These are phyloP conservation scores for Pseudocercospora vitis DNA, from an alignment of 2,329 filamentous ascomycete species.

Conservation along the genomic window DNA sequence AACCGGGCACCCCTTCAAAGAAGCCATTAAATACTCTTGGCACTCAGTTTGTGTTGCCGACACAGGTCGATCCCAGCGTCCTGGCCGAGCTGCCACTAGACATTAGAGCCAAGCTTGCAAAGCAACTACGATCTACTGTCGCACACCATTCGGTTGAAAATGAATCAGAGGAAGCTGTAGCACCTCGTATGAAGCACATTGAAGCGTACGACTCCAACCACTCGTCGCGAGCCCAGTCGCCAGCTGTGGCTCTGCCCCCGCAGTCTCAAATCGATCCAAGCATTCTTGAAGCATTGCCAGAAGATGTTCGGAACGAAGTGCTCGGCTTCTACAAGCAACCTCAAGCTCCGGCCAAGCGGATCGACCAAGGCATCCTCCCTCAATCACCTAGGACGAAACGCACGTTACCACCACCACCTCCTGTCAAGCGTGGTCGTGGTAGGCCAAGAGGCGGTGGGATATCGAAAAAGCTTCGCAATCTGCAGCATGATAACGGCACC, in stretches of 20 bases:
- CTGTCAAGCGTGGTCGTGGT: slow-evolving; percentile 67
- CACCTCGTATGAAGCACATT: slow-evolving; percentile 1
- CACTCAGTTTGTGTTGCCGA: slow-evolving; percentile 89
- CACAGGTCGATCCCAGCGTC: slow-evolving; percentile 77
- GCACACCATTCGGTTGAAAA: neutral
- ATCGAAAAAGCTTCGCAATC: slow-evolving; percentile 51
- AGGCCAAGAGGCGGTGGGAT: slow-evolving; percentile 33
- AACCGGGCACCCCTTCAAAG: slow-evolving; percentile 52
- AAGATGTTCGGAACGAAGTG: slow-evolving; percentile 82
- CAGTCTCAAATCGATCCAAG: slow-evolving; percentile 83
- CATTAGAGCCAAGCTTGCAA: slow-evolving; percentile 73
- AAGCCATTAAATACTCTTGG: slow-evolving; percentile 75
- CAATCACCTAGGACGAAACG: slow-evolving; percentile 59
- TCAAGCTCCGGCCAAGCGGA: slow-evolving; percentile 34
- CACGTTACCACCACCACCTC: slow-evolving; percentile 54
- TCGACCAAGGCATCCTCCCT: slow-evolving; percentile 39
- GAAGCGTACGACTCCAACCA: slow-evolving; percentile 28
- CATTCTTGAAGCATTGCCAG: slow-evolving; percentile 77
- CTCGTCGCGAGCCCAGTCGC: slow-evolving; percentile 29
- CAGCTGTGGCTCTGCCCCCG: slow-evolving; percentile 48
- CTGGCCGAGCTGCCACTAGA: slow-evolving; percentile 80
- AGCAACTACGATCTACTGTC: slow-evolving; percentile 44
- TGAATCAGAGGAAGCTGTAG: neutral
- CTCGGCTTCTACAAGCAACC: slow-evolving; percentile 64
- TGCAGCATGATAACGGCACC: slow-evolving; percentile 47